Conservation (phyloP, 495 filamentous ascomycete genomes). For the Schizothecium vesticola region DNA sequence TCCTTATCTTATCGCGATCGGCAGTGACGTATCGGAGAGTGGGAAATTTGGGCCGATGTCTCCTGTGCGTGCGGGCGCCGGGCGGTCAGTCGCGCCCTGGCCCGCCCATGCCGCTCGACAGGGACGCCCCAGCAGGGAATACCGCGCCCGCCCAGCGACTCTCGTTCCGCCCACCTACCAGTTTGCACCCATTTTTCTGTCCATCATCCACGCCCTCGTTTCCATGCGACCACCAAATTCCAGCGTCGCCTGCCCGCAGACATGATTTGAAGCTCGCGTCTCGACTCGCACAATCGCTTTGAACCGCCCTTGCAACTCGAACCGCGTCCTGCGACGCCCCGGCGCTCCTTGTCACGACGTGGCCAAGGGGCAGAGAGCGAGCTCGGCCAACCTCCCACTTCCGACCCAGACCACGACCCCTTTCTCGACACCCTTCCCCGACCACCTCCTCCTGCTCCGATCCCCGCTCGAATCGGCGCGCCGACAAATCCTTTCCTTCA, state of each 20-base stretch:
- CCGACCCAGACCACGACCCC: neutral
- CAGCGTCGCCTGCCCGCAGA: neutral
- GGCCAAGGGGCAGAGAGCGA: neutral
- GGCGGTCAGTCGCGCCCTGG: neutral
- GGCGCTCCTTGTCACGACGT: neutral
- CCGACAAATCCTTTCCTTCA: neutral
- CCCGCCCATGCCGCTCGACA: neutral
- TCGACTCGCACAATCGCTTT: neutral
- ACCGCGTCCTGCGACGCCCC: neutral
- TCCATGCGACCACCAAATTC: conserved; percentile 6
- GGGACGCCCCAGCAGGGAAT: neutral
- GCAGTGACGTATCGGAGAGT: conserved; percentile 28
- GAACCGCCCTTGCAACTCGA: neutral
- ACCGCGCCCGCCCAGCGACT: neutral
- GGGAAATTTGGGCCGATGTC: conserved; percentile 14
- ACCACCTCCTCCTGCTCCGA: neutral
- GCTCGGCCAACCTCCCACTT: neutral
- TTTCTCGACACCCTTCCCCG: neutral
- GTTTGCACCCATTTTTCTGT: conserved; percentile 17
- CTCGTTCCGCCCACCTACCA: neutral
- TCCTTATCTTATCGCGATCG: conserved; percentile 28
- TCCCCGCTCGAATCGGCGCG: neutral
- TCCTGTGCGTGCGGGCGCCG: neutral
- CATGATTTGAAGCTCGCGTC: conserved; percentile 13
- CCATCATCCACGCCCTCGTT: neutral